These are phyloP conservation scores for Didymella pinodella DNA, from an alignment of 2,329 filamentous ascomycete genomes.

Conservation along the genomic window DNA sequence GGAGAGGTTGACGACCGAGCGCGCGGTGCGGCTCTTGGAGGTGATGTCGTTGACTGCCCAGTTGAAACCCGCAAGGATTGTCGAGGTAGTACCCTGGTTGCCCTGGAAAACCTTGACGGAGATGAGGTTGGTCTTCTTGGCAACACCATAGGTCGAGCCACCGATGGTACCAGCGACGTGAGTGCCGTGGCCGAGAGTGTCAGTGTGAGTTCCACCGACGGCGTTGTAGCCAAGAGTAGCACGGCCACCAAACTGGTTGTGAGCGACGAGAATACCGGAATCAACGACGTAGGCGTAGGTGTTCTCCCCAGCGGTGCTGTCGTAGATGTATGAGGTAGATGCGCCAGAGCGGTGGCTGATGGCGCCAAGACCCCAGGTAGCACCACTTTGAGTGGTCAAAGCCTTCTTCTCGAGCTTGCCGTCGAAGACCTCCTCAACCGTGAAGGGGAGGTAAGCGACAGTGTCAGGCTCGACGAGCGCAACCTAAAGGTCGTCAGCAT, in stretches of 20 bases:
- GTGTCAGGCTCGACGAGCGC: constrained; percentile 28
- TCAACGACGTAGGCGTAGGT: constrained; percentile 68
- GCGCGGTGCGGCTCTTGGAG: constrained; percentile 23
- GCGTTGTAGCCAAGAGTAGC: constrained; percentile 29
- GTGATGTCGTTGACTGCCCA: constrained; percentile 36
- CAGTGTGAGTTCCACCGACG: constrained; percentile 20
- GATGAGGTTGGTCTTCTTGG: constrained; percentile 36
- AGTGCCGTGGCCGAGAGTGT: constrained; percentile 37
- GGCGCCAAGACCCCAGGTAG: constrained; percentile 36
- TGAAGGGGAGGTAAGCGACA: constrained; percentile 22
- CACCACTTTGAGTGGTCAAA: constrained; percentile 28
- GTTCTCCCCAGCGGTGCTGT: constrained; percentile 24
- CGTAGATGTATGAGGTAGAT: constrained; percentile 30
- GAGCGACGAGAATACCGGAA: constrained; percentile 64
- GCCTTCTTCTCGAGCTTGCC: constrained; percentile 24
- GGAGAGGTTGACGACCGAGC: constrained; percentile 42
- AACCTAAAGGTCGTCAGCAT: constrained; percentile 16
- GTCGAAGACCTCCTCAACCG: constrained; percentile 22
- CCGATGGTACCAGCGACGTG: constrained; percentile 31
- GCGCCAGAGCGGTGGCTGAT: constrained; percentile 26
- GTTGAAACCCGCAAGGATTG: constrained; percentile 31
- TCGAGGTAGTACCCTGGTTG: constrained; percentile 9
- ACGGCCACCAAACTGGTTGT: constrained; percentile 50
- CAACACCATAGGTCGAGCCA: constrained; percentile 29
- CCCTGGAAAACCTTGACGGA: constrained; percentile 41